Evolutionary conservation across 352 stramenopile genomes (phyloP).

Genomic region (Globisporangium viniferum): DNA sequence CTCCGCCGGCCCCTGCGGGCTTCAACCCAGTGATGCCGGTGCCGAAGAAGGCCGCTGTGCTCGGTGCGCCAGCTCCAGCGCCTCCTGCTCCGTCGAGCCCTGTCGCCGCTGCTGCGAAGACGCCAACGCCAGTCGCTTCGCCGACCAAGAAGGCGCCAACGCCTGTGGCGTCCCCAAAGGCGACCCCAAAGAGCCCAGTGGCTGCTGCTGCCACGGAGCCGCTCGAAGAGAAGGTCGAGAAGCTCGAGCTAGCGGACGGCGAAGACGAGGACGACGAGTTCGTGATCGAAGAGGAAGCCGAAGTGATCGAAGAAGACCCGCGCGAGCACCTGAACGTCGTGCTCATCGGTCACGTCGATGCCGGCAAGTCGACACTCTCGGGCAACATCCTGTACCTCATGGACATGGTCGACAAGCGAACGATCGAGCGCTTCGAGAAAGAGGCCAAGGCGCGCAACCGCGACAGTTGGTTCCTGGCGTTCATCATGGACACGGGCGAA

Average conservation of each 20-base stretch:
- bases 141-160: conserved; percentile 20
- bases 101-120: conserved; percentile 15
- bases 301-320: conserved; percentile 90
- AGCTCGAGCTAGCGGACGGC: conserved; percentile 22
- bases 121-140: conserved; percentile 18
- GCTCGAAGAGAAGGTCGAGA: conserved; percentile 24
- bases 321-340: conserved; percentile 99
- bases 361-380: conserved; percentile 97
- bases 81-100: conserved; percentile 20
- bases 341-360: conserved; percentile 99
- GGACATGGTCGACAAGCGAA: conserved; percentile 98
- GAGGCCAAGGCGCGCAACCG: conserved; percentile 94
- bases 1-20: conserved; percentile 27
- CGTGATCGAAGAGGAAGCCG: conserved; percentile 45
- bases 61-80: conserved; percentile 11
- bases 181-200: conserved; percentile 23
- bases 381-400: conserved; percentile 99
- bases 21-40: conserved; percentile 74
- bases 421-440: conserved; percentile 98
- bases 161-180: conserved; percentile 29
- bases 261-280: conserved; percentile 59
- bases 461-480: conserved; percentile 94
- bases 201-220: conserved; percentile 7
- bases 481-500: conserved; percentile 99
- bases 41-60: conserved; percentile 60